Percentiles rank a stretch among this genome's conserved stretches.
Conservation (phyloP, 2,329 filamentous ascomycete genomes). For the Capronia americana region DNA sequence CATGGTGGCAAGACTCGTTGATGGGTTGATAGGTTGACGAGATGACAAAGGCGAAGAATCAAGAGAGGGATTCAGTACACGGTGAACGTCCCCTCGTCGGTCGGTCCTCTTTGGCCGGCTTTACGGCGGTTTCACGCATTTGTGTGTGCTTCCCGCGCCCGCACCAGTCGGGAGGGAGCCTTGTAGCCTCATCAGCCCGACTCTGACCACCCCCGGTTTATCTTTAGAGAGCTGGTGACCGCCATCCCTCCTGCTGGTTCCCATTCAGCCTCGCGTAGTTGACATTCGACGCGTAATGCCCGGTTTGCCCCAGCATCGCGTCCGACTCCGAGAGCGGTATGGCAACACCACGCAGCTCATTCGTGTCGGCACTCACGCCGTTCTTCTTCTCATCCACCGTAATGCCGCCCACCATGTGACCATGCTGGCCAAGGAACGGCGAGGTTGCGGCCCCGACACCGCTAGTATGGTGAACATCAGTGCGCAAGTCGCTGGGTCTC, state of each 20-base stretch:
- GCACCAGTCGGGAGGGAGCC: constrained; percentile 5
- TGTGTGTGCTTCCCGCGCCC: neutral
- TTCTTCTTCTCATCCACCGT: constrained; percentile 9
- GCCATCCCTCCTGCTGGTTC: constrained; percentile 6
- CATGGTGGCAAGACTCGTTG: neutral
- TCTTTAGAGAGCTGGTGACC: constrained; percentile 16
- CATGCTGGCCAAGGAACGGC: constrained; percentile 9
- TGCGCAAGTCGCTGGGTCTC: constrained; percentile 21
- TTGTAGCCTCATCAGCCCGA: constrained; percentile 7
- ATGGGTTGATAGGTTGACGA: neutral
- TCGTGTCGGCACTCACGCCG: constrained; percentile 3
- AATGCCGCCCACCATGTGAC: constrained; percentile 10
- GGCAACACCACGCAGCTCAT: constrained; percentile 5
- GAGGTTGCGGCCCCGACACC: constrained; percentile 11
- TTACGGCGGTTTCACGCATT: neutral
- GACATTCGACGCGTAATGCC: constrained; percentile 1
- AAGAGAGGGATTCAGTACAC: neutral
- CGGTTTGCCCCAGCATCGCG: neutral
- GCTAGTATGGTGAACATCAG: constrained; percentile 5
- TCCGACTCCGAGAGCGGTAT: constrained; percentile 4
- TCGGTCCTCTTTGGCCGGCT: neutral
- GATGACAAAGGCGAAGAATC: neutral
- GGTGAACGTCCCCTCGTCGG: no score
- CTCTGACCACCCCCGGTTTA: constrained; percentile 1
- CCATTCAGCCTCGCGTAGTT: constrained; percentile 1